Evolutionary conservation across 768 basidiomycete species (phyloP), one percentile per base, ranked within the genome.

Genomic region (Hericium alpestre): DNA sequence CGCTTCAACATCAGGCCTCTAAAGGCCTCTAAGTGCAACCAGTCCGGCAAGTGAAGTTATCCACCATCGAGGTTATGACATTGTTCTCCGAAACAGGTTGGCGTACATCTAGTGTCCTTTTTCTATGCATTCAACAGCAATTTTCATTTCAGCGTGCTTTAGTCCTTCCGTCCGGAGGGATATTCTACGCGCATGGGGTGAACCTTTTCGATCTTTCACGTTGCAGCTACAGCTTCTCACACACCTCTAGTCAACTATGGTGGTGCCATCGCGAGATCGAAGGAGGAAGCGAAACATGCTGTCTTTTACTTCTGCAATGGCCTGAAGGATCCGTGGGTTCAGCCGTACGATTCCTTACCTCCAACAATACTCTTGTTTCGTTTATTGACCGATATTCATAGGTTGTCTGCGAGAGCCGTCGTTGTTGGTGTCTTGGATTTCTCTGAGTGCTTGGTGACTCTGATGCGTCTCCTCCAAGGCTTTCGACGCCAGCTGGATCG

Each of bases 231-330:
- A n/a, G 20, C 41, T 10, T 20, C 3, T 22, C 10, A 23, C 15
- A 18, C 3, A 49, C 37, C 4, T 37, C 4, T 40, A 61, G 60
- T 22, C 40, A 23, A 11, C n/a, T 50, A 58, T 25, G 60, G 60
- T 3, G 60, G 60, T 2, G 43, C 23, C 18, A 38, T 61, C 9
- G 60, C 60, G 12, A 49, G 48, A 11, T 54, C 60, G 2, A 43
- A 51, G 18, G 23, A 50, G 22, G 48, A 61, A 37, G 39, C 52
- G 15, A 43, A 53, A 16, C 54, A 38, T 15, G 60, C 60, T 13
- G 23, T 20, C 5, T 58, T 38, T 18, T 58, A 48, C 41, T 61
- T 61, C 25, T 61, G 60, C 49, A 55, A 16, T 25, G 60, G 54
- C 11, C 39, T 49, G 18, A 23, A 22, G n/a, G 60, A 61, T 32